Percentiles rank a stretch among this genome's conserved stretches.
phyloP scores from a whole-genome alignment of 371 early-diverging fungal genomes.

The Lichtheimia hyalospora region DNA sequence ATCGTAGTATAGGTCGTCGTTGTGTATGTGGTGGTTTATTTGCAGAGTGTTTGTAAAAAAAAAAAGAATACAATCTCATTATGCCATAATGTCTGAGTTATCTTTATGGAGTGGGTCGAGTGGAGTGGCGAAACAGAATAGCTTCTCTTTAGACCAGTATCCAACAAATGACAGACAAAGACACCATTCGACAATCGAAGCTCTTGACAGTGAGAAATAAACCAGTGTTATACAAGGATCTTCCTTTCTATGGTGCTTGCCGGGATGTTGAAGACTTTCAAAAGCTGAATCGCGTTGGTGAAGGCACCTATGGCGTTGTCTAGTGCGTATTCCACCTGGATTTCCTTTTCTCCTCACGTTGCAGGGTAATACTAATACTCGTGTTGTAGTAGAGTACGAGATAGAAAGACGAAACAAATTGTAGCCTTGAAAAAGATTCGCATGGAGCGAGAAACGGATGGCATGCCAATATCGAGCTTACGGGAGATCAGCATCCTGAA shows the following conservation, averaged over 20 bases:
- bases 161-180: too few relatives aligned
- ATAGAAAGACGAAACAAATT: slow-evolving; percentile 59
- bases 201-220: slow-evolving; percentile 31
- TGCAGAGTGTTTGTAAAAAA: not conserved
- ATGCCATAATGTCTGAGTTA: too few relatives aligned
- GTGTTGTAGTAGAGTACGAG: slow-evolving; percentile 12
- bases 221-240: slow-evolving; percentile 25
- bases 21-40: slow-evolving; percentile 48
- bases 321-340: slow-evolving; percentile 50
- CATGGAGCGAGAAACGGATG: slow-evolving; percentile 81
- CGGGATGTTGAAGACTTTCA: slow-evolving; percentile 68
- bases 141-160: too few relatives aligned
- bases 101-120: too few relatives aligned
- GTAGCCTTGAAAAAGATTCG: slow-evolving; percentile 92
- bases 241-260: slow-evolving; percentile 57
- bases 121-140: too few relatives aligned
- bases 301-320: slow-evolving; percentile 90
- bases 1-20: slow-evolving; percentile 30
- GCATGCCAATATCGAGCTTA: slow-evolving; percentile 81
- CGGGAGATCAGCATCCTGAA: slow-evolving; percentile 93
- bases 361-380: not conserved
- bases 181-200: slow-evolving; percentile 2
- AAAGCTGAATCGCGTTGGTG: slow-evolving; percentile 70
- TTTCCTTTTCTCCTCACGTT: not conserved
- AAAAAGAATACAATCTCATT: too few relatives aligned